A percentile compares a stretch with the other conserved stretches of the same genome.
Conservation (phyloP, 2,329 filamentous ascomycete genomes). For the Coniella vitis region DNA sequence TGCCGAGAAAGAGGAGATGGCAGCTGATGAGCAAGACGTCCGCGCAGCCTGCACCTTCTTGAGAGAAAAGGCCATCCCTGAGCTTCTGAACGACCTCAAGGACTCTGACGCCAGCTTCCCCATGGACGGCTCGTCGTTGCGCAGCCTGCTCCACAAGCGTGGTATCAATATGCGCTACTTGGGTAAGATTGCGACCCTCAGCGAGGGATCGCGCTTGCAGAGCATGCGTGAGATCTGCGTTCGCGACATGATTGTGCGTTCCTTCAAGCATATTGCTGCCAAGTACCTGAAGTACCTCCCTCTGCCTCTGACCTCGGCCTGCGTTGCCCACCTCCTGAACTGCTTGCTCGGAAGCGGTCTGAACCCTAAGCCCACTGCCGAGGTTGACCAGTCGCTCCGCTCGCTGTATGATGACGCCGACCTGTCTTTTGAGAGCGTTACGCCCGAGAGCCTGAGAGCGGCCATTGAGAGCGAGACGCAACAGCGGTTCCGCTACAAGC, state of each 20-base stretch:
- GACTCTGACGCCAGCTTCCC: slow-evolving; percentile 95
- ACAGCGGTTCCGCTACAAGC: slow-evolving; percentile 68
- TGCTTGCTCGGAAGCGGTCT: slow-evolving; percentile 75
- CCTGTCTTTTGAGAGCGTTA: slow-evolving; percentile 72
- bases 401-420: slow-evolving; percentile 75
- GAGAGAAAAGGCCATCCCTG: slow-evolving; percentile 70
- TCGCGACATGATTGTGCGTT: slow-evolving; percentile 91
- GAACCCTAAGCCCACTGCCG: slow-evolving; percentile 70
- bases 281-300: slow-evolving; percentile 74
- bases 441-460: slow-evolving; percentile 61
- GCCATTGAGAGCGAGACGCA: slow-evolving; percentile 67
- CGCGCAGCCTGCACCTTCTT: slow-evolving; percentile 76
- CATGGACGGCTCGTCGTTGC: slow-evolving; percentile 93
- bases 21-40: slow-evolving; percentile 81
- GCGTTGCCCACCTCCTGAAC: slow-evolving; percentile 83
- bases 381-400: slow-evolving; percentile 69
- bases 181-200: slow-evolving; percentile 70
- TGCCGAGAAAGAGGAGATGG: slow-evolving; percentile 78
- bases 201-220: slow-evolving; percentile 63
- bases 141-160: slow-evolving; percentile 84
- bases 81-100: slow-evolving; percentile 76
- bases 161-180: slow-evolving; percentile 96
- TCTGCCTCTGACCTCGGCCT: slow-evolving; percentile 70
- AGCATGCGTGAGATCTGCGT: slow-evolving; percentile 71
- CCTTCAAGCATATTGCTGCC: slow-evolving; percentile 88